Percentiles rank a stretch among this genome's conserved stretches.
Conservation (phyloP, 116 monocot genomes). For the Iris pallida region DNA sequence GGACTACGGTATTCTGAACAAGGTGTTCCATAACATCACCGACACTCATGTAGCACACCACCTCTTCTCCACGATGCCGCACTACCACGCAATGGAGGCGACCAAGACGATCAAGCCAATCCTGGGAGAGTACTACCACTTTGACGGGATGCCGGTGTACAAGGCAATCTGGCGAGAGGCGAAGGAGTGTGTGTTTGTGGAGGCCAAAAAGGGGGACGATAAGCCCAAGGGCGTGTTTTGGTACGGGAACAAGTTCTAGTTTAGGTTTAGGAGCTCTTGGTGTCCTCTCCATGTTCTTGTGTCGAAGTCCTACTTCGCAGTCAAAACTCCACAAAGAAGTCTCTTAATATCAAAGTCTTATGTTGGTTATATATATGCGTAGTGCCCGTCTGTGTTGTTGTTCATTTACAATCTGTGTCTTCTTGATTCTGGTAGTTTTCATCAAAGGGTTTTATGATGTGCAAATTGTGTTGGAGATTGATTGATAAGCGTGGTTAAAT, state of each 20-base stretch:
- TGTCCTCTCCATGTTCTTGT: too few species aligned
- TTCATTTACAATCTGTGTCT: too few species aligned
- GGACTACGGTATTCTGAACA: slow-evolving; percentile 77
- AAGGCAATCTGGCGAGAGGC: slow-evolving; percentile 71
- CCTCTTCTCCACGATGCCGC: slow-evolving; percentile 85
- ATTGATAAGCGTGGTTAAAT: too few species aligned
- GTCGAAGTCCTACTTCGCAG: too few species aligned
- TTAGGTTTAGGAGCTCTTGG: too few species aligned
- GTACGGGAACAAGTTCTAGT: slow-evolving; percentile 65
- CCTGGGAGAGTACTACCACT: slow-evolving; percentile 65
- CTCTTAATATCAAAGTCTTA: too few species aligned
- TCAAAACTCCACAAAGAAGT: too few species aligned
- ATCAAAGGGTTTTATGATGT: too few species aligned
- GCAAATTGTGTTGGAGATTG: too few species aligned
- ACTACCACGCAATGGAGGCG: slow-evolving; percentile 88
- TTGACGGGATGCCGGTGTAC: slow-evolving; percentile 48
- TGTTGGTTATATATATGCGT: too few species aligned
- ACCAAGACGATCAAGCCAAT: slow-evolving; percentile 68
- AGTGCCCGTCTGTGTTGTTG: too few species aligned
- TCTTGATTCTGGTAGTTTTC: too few species aligned
- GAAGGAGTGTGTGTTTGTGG: slow-evolving; percentile 67
- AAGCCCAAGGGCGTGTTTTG: slow-evolving; percentile 56
- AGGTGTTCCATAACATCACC: slow-evolving; percentile 80
- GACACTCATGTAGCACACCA: slow-evolving; percentile 87
- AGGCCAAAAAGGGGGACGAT: slow-evolving; percentile 26